Evolutionary conservation across 106 monocot species (phyloP), one percentile per base, ranked within the genome.

Genomic region (Iris macrosiphon): DNA sequence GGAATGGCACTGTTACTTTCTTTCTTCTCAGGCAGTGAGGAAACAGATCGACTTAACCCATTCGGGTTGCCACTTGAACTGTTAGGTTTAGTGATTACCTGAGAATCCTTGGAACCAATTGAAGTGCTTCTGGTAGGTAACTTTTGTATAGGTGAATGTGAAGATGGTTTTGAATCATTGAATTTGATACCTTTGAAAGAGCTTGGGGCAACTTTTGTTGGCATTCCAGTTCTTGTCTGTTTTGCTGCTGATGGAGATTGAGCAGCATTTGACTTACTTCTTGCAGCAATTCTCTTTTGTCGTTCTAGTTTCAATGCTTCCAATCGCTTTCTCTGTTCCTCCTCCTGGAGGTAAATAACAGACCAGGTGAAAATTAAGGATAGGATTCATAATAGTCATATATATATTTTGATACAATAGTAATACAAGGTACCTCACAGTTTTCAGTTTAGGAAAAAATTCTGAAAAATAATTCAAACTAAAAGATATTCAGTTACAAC

Each of bases 271-370:
- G 74, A 79, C 49, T 60, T 54, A 25, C 48, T 66, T 72, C 78
- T 96, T 47, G 96, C 80, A 38, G 86, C 90, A 47, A 96, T 96
- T 66, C 86, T 76, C 68, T 83, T 90, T 66, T 96, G 80, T 10
- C 96, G 56, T 47, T 96, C 90, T 59, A 63, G 54, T 86, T 87
- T 96, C 41, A 96, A 68, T 55, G 77, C 90, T 60, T 96, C 96
- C 54, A 96, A 69, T 33, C 80, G 49, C 56, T 45, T 70, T 45
- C 40, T 70, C 57, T 74, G 65, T 64, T 96, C 79, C 20, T 74
- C 90, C 69, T 96, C 96, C 96, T 96, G 64, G 29, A 77, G 67
- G 17, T 18, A 24, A 15, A 59, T 53, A 16, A 39, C 7, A n/a
- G n/a, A n/a, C n/a, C n/a, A n/a, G n/a, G n/a, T n/a, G n/a, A n/a